Conservation (phyloP, 371 early-diverging fungal species). For the Actinomucor elegans region DNA sequence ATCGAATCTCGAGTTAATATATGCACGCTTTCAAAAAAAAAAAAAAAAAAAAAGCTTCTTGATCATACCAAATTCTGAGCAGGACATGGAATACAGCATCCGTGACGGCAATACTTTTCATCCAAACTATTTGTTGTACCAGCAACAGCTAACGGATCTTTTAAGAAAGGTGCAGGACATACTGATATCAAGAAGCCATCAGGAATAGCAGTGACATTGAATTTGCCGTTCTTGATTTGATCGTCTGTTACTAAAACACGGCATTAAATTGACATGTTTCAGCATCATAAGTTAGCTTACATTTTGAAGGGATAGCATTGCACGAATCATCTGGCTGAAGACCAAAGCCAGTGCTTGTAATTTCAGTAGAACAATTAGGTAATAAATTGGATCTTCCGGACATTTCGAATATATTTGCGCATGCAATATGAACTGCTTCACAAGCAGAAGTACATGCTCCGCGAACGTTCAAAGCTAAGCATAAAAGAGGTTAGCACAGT, state of each 20-base stretch:
- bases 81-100: slow-evolving; percentile 32
- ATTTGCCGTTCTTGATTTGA: slow-evolving; percentile 3
- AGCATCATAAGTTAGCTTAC: slow-evolving; percentile 6
- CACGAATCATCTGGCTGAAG: slow-evolving; percentile 18
- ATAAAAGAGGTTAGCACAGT: neutral
- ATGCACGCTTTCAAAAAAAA: neutral
- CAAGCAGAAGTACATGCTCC: slow-evolving; percentile 20
- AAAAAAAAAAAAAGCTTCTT: neutral
- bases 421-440: slow-evolving; percentile 1
- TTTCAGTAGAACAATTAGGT: slow-evolving; percentile 15
- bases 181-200: slow-evolving; percentile 8
- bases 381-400: neutral
- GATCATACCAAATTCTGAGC: slow-evolving; percentile 25
- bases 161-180: slow-evolving; percentile 24
- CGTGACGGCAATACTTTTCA: slow-evolving; percentile 13
- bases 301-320: slow-evolving; percentile 19
- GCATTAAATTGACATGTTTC: too few species aligned
- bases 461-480: slow-evolving; percentile 7
- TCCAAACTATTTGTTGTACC: neutral
- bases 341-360: neutral
- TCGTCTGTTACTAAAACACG: slow-evolving; percentile 12
- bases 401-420: slow-evolving; percentile 9
- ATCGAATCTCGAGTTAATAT: neutral
- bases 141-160: slow-evolving; percentile 10
- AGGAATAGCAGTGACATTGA: slow-evolving; percentile 21